Conservation (phyloP, 176 grass and related monocot genomes). For the Chrysopogon serrulatus region DNA sequence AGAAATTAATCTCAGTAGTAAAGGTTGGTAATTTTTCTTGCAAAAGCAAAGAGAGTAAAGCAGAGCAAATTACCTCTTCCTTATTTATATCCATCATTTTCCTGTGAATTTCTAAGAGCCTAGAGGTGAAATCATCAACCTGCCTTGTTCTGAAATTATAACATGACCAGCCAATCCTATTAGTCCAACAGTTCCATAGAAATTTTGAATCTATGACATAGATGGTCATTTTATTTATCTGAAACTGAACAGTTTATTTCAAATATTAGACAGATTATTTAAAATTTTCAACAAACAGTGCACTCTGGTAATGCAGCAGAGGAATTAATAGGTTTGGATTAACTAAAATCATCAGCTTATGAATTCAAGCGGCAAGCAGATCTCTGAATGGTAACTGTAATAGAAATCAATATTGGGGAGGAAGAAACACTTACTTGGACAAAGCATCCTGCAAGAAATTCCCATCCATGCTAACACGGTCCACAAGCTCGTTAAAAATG, state of each 20-base stretch:
- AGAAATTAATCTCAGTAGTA: too few relatives aligned
- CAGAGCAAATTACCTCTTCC: conserved; percentile 52
- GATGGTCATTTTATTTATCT: neutral
- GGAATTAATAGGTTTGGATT: neutral
- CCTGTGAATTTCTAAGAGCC: conserved; percentile 84
- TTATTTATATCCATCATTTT: conserved; percentile 85
- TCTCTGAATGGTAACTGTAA: neutral
- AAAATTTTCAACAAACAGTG: neutral
- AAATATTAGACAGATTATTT: neutral
- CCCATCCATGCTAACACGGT: conserved; percentile 83
- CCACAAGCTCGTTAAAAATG: conserved; percentile 82
- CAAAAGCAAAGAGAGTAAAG: neutral
- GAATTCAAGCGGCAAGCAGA: neutral
- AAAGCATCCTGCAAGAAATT: conserved; percentile 81
- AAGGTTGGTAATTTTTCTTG: neutral
- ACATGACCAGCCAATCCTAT: neutral
- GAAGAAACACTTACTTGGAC: conserved; percentile 52
- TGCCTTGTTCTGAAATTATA: conserved; percentile 73
- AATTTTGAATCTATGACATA: neutral
- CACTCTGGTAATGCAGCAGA: neutral
- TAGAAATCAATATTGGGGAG: neutral
- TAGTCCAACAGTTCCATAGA: neutral
- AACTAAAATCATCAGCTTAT: neutral
- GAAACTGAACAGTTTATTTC: neutral
- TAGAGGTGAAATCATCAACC: conserved; percentile 81